Conservation (phyloP, 805 yeast genomes). For the Millerozyma miso region DNA sequence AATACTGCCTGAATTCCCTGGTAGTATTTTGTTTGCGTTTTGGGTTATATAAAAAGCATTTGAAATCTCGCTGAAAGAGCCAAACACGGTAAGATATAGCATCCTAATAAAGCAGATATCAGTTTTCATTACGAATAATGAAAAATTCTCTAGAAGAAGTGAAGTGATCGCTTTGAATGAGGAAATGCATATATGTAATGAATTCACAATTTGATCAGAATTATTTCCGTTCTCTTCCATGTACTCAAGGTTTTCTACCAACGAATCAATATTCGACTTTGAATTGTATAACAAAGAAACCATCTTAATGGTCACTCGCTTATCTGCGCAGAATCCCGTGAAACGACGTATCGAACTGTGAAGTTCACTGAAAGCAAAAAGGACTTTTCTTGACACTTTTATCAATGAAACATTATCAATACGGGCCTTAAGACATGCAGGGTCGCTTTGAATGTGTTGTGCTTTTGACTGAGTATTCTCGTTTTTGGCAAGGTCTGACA, state of each 20-base stretch:
- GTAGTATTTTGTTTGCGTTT: conserved; percentile 5
- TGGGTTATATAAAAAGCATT: conserved; percentile 55
- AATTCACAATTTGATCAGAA: conserved; percentile 24
- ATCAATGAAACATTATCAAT: conserved; percentile 20
- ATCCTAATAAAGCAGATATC: conserved; percentile 65
- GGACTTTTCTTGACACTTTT: conserved; percentile 54
- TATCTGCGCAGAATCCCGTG: conserved; percentile 55
- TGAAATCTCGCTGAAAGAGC: conserved; percentile 61
- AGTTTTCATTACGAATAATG: conserved; percentile 47
- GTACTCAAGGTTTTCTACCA: conserved; percentile 54
- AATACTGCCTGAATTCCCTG: not conserved
- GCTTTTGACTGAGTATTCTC: not conserved
- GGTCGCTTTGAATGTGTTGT: not conserved
- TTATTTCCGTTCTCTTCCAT: conserved; percentile 38
- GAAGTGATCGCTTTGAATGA: conserved; percentile 52
- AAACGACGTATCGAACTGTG: conserved; percentile 56
- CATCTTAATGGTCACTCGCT: conserved; percentile 50
- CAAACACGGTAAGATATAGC: conserved; percentile 56
- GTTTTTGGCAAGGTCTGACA: not conserved
- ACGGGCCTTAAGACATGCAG: not conserved
- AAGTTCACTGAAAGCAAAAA: conserved; percentile 61
- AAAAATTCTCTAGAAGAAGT: conserved; percentile 45
- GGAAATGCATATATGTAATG: conserved; percentile 31
- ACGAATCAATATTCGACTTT: conserved; percentile 50
- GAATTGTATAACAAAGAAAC: conserved; percentile 49